Conservation (phyloP, 1,139 yeast genomes). For the Pichia cactophila region DNA sequence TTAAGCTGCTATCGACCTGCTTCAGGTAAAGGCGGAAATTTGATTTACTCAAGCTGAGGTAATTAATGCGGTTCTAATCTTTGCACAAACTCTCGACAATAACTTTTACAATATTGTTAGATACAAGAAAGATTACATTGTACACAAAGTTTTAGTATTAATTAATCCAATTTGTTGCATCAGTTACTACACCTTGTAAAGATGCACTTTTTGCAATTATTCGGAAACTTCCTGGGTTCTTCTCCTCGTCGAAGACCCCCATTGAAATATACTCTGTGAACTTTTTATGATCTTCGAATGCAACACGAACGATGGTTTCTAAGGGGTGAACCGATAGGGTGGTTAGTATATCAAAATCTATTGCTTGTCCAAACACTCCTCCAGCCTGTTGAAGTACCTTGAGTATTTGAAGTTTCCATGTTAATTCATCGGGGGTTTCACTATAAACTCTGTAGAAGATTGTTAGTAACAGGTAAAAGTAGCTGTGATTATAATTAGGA, state of each 20-base stretch:
- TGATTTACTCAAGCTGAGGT: too few relatives aligned
- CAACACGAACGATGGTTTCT: constrained; percentile 19
- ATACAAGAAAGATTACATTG: too few relatives aligned
- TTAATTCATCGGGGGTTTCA: constrained; percentile 28
- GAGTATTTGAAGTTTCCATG: constrained; percentile 36
- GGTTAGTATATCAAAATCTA: constrained; percentile 34
- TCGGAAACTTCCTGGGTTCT: constrained; percentile 22
- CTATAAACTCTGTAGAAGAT: constrained; percentile 1
- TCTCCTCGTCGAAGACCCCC: constrained; percentile 19
- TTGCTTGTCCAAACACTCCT: constrained; percentile 37
- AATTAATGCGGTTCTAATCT: too few relatives aligned
- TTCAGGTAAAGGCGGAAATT: too few relatives aligned
- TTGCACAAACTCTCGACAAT: too few relatives aligned
- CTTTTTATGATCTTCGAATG: constrained; percentile 17
- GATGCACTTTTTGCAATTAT: constrained; percentile 12
- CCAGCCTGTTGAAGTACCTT: constrained; percentile 30
- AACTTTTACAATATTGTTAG: too few relatives aligned
- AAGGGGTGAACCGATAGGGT: constrained; percentile 1
- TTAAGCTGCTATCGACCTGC: too few relatives aligned
- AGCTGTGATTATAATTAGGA: background rate
- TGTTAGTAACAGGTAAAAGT: background rate
- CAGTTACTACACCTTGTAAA: constrained; percentile 6
- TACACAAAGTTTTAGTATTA: background rate
- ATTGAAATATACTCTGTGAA: constrained; percentile 21
- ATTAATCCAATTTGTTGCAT: background rate